phyloP scores from a whole-genome alignment of 148 eudicot species.

The Rhododendron mucronatum region DNA sequence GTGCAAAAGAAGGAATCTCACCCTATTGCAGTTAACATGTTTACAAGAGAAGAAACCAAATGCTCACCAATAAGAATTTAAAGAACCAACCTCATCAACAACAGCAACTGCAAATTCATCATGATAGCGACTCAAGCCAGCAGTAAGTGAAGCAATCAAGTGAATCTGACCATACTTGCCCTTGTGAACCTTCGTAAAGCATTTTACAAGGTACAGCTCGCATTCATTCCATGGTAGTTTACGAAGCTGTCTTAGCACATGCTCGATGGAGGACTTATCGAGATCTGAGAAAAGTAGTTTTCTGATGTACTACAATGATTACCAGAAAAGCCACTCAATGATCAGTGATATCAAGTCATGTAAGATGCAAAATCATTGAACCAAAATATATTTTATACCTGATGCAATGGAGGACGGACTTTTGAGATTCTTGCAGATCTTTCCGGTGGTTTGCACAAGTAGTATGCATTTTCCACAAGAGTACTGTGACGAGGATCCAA shows the following conservation, averaged over 20 bases:
- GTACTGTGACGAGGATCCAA: constrained; percentile 99
- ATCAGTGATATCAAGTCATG: constrained; percentile 3
- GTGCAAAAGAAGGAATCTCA: neutral
- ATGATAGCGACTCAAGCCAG: constrained; percentile 92
- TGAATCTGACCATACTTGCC: constrained; percentile 98
- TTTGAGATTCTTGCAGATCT: constrained; percentile 88
- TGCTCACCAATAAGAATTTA: neutral
- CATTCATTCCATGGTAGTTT: constrained; percentile 97
- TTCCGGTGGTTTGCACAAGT: constrained; percentile 94
- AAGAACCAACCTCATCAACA: constrained; percentile 78
- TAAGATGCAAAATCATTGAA: constrained; percentile 4
- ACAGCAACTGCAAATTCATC: constrained; percentile 95
- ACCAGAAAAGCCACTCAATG: constrained; percentile 15
- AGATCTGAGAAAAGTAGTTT: constrained; percentile 92
- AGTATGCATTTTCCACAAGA: constrained; percentile 97
- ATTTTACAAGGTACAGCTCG: constrained; percentile 74
- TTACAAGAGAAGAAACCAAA: neutral
- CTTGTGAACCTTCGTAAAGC: constrained; percentile 92
- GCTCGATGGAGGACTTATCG: constrained; percentile 87
- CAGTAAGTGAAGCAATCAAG: constrained; percentile 87
- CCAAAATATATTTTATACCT: constrained; percentile 40
- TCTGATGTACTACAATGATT: constrained; percentile 74
- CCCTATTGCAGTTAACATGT: neutral
- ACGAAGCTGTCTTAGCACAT: constrained; percentile 92
- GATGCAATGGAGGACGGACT: constrained; percentile 96